Percentiles rank a stretch among this genome's conserved stretches.
Conservation (phyloP, 805 yeast species). For the Metschnikowia chrysomelidarum region DNA sequence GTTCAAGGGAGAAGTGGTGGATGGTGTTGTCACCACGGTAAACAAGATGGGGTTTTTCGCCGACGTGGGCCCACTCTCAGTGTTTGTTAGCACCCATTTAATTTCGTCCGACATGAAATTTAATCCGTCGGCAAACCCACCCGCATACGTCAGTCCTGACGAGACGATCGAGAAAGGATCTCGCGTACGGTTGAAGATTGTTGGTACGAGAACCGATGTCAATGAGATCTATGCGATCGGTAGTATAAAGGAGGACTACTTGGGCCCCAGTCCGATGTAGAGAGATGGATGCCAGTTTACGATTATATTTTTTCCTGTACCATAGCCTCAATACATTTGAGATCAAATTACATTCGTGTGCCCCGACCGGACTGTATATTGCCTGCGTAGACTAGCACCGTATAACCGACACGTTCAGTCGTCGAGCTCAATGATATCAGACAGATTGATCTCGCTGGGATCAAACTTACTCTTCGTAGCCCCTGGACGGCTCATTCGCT, state of each 20-base stretch:
- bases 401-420: constrained; percentile 3
- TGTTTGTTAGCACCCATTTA: constrained; percentile 90
- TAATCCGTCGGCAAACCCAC: constrained; percentile 95
- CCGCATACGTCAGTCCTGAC: constrained; percentile 95
- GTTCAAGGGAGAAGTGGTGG: constrained; percentile 98
- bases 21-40: constrained; percentile 91
- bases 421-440: constrained; percentile 19
- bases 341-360: constrained; percentile 1
- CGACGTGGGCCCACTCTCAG: constrained; percentile 95
- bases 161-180: constrained; percentile 94
- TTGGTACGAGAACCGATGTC: constrained; percentile 96
- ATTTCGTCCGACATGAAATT: constrained; percentile 92
- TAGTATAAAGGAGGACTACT: constrained; percentile 93
- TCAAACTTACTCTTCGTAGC: constrained; percentile 14
- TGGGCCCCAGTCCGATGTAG: constrained; percentile 69
- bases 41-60: constrained; percentile 96
- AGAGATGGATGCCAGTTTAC: constrained; percentile 5
- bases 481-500: constrained; percentile 11
- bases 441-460: constrained; percentile 10
- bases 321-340: constrained; percentile 10
- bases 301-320: constrained; percentile 11
- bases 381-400: not conserved
- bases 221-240: constrained; percentile 98
- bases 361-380: not conserved
- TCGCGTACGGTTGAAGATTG: constrained; percentile 89